Conservation (phyloP, 352 stramenopile genomes). For the Pythium myriotylum region DNA sequence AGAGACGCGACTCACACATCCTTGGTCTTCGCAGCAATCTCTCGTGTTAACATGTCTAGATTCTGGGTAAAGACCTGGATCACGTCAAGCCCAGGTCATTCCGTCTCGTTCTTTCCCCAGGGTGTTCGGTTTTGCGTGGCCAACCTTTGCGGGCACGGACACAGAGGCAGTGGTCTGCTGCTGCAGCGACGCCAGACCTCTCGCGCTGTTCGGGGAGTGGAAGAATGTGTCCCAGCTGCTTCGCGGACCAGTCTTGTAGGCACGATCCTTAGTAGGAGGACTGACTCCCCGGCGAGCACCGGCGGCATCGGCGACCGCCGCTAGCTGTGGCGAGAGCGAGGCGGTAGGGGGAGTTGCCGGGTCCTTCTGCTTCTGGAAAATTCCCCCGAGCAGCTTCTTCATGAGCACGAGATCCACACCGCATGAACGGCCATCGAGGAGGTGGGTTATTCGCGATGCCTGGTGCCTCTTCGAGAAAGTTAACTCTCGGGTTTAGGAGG, state of each 20-base stretch:
- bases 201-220: constrained; percentile 12
- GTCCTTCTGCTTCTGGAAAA: constrained; percentile 52
- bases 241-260: constrained; percentile 34
- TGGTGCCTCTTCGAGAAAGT: too few relatives aligned
- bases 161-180: constrained; percentile 7
- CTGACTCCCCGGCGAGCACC: background rate
- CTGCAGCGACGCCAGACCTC: background rate
- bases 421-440: too few relatives aligned
- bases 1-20: constrained; percentile 41
- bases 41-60: constrained; percentile 55
- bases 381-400: constrained; percentile 71
- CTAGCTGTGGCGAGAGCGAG: background rate
- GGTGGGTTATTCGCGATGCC: too few relatives aligned
- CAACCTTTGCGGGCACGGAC: constrained; percentile 38
- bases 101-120: too few relatives aligned
- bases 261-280: constrained; percentile 13
- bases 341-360: background rate
- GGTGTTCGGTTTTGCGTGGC: too few relatives aligned
- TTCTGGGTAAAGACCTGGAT: constrained; percentile 55
- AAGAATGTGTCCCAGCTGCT: constrained; percentile 54
- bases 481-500: too few relatives aligned
- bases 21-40: constrained; percentile 52
- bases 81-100: too few relatives aligned
- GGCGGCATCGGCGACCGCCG: background rate
- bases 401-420: constrained; percentile 25